Conservation (phyloP, 2,329 filamentous ascomycete genomes). For the Metarhizium rileyi region DNA sequence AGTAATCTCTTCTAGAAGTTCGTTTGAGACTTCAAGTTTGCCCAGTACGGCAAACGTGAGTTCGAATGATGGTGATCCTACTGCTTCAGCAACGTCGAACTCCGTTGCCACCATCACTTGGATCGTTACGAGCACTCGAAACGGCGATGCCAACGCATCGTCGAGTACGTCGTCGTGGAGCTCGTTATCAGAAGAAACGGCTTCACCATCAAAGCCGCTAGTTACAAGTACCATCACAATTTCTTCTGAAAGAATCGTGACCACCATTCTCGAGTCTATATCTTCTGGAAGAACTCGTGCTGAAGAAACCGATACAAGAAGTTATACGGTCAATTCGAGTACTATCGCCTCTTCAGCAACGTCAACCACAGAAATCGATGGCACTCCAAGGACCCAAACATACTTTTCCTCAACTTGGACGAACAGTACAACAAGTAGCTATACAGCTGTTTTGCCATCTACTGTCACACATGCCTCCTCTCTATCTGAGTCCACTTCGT, state of each 20-base stretch:
- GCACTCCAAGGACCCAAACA: constrained; percentile 3
- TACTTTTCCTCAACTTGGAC: constrained; percentile 5
- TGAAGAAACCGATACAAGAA: neutral
- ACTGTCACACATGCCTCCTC: neutral
- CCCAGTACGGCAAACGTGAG: neutral
- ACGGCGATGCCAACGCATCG: neutral
- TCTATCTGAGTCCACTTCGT: neutral
- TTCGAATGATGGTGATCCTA: neutral
- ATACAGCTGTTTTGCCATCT: neutral
- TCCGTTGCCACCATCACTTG: neutral
- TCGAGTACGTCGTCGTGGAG: neutral
- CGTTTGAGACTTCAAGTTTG: constrained; percentile 3
- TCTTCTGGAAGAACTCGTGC: neutral
- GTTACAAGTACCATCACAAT: neutral
- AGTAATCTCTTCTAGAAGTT: neutral
- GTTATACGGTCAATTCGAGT: neutral
- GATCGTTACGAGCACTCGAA: neutral
- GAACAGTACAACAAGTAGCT: constrained; percentile 2
- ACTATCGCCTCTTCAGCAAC: neutral
- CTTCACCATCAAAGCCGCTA: neutral
- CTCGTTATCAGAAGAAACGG: neutral
- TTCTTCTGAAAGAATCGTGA: neutral
- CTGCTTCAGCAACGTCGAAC: neutral
- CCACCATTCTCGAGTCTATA: neutral
- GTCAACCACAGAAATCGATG: neutral